A percentile compares a stretch with the other conserved stretches of the same genome.
Conservation (phyloP, 768 basidiomycete genomes). For the Termitomyces sp. region DNA sequence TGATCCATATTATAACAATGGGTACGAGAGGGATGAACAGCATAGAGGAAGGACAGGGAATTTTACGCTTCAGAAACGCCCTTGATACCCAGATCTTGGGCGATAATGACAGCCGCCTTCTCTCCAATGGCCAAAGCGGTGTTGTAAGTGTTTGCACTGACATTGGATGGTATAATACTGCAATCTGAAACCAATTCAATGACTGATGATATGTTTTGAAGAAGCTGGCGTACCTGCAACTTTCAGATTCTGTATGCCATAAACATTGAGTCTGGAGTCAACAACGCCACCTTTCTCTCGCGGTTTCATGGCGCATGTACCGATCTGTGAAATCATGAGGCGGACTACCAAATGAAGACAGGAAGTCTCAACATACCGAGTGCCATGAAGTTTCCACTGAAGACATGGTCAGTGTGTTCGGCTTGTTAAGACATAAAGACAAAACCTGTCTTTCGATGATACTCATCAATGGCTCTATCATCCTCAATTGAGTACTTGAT, state of each 20-base stretch:
- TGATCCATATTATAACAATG: not conserved
- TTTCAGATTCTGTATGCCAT: slow-evolving; percentile 54
- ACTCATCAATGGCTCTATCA: slow-evolving; percentile 37
- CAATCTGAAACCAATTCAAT: slow-evolving; percentile 22
- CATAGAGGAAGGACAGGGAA: not conserved
- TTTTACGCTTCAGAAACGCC: slow-evolving; percentile 12
- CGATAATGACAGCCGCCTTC: slow-evolving; percentile 59
- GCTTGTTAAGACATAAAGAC: not conserved
- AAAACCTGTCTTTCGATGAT: slow-evolving; percentile 27
- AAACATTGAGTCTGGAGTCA: slow-evolving; percentile 57
- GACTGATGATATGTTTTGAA: not conserved
- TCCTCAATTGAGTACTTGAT: slow-evolving; percentile 38
- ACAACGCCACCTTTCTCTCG: slow-evolving; percentile 57
- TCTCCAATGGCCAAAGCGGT: slow-evolving; percentile 50
- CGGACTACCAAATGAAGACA: not conserved
- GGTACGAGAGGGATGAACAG: not conserved
- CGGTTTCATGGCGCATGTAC: slow-evolving; percentile 68
- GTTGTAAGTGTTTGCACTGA: slow-evolving; percentile 38
- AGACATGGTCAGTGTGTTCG: not conserved
- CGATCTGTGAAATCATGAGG: slow-evolving; percentile 35
- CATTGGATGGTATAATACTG: slow-evolving; percentile 36
- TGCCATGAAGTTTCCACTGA: slow-evolving; percentile 43
- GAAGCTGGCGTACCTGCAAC: slow-evolving; percentile 41
- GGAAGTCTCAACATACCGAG: slow-evolving; percentile 26
- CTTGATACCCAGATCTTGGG: slow-evolving; percentile 41